A percentile compares a stretch with the other conserved stretches of the same genome.
These are phyloP conservation scores for Coemansia sp. DNA, from an alignment of 192 early-diverging fungal genomes.

Conservation along the genomic window DNA sequence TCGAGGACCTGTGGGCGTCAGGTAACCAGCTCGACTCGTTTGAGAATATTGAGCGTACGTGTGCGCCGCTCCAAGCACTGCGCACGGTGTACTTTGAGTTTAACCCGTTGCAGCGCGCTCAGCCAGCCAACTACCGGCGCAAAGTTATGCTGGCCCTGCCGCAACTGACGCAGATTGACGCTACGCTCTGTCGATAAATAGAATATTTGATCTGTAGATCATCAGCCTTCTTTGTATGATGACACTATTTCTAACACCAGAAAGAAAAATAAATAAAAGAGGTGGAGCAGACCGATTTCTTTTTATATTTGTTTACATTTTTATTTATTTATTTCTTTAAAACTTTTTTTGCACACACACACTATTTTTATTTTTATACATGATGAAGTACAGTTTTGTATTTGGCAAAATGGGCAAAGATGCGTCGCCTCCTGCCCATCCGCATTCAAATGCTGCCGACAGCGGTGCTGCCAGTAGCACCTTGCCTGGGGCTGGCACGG, in stretches of 20 bases:
- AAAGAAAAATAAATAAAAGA: no score
- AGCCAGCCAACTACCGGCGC: slow-evolving; percentile 76
- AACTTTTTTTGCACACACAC: neutral
- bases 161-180: slow-evolving; percentile 90
- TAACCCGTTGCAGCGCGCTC: slow-evolving; percentile 84
- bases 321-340: slow-evolving; percentile 15
- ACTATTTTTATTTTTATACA: neutral
- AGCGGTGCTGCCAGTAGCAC: neutral
- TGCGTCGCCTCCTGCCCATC: neutral
- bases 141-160: slow-evolving; percentile 86
- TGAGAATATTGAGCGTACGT: slow-evolving; percentile 74
- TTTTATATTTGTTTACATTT: slow-evolving; percentile 26
- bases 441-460: neutral
- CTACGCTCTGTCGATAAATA: slow-evolving; percentile 52
- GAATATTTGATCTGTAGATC: no score
- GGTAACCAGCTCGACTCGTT: slow-evolving; percentile 76
- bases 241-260: no score
- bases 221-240: no score
- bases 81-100: slow-evolving; percentile 93
- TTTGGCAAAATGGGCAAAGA: slow-evolving; percentile 22
- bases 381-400: slow-evolving; percentile 26
- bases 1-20: slow-evolving; percentile 93
- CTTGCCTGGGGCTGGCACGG: slow-evolving; percentile 3
- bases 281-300: no score
- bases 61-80: slow-evolving; percentile 57